phyloP scores from a whole-genome alignment of 129 eudicot genomes.

The Erigeron canadensis region DNA sequence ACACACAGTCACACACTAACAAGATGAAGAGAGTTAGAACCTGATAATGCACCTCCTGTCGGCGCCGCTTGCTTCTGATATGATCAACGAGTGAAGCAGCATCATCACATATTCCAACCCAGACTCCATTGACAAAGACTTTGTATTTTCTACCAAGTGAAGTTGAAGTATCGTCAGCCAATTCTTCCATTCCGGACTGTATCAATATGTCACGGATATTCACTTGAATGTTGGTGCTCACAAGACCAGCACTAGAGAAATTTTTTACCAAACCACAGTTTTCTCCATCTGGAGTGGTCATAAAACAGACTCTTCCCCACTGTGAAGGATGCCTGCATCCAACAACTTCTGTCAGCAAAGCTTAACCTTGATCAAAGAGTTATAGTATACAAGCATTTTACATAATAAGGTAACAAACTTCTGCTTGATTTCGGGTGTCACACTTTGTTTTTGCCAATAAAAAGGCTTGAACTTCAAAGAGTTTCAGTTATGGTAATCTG shows the following conservation, averaged over 20 bases:
- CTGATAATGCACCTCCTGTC: conserved; percentile 60
- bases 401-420: neutral
- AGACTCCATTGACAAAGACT: conserved; percentile 77
- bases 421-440: neutral
- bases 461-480: conserved; percentile 5
- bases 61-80: conserved; percentile 63
- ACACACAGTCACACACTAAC: conserved; percentile 2
- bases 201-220: conserved; percentile 40
- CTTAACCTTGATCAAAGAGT: conserved; percentile 7
- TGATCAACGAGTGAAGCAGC: conserved; percentile 64
- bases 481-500: conserved; percentile 1
- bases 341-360: conserved; percentile 23
- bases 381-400: neutral
- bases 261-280: conserved; percentile 91
- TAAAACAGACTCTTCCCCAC: conserved; percentile 85
- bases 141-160: conserved; percentile 51
- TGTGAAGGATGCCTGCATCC: conserved; percentile 90
- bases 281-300: conserved; percentile 96
- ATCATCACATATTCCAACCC: conserved; percentile 77
- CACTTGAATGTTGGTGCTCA: conserved; percentile 48
- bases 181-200: conserved; percentile 64
- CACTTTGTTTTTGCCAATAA: conserved; percentile 15
- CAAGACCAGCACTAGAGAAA: conserved; percentile 78
- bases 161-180: conserved; percentile 50
- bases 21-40: conserved; percentile 34